Conservation (phyloP, 371 early-diverging fungal species). For the Mortierella polycephala region DNA sequence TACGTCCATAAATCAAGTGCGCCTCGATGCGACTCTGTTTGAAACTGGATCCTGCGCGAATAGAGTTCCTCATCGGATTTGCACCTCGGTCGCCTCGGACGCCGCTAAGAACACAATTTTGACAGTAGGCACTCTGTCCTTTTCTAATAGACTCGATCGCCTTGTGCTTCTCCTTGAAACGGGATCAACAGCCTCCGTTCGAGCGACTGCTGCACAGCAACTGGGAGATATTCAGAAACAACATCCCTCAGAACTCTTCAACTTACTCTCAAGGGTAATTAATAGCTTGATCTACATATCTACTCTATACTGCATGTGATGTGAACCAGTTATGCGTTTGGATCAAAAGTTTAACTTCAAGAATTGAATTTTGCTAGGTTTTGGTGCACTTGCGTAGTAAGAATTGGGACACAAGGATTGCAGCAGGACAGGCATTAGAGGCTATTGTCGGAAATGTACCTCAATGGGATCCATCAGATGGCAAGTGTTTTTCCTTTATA, state of each 20-base stretch:
- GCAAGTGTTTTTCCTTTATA: background rate
- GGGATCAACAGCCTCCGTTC: conserved; percentile 89
- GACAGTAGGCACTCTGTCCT: background rate
- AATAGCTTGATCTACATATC: background rate
- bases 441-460: conserved; percentile 90
- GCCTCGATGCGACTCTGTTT: too few relatives aligned
- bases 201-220: conserved; percentile 94
- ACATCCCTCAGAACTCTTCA: conserved; percentile 92
- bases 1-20: background rate
- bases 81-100: background rate
- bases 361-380: conserved; percentile 60
- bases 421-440: conserved; percentile 92
- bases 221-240: conserved; percentile 95
- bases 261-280: conserved; percentile 82
- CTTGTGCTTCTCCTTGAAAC: conserved; percentile 93
- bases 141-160: conserved; percentile 80
- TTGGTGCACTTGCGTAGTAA: conserved; percentile 87
- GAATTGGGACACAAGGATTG: conserved; percentile 96
- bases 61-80: background rate
- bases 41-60: too few relatives aligned
- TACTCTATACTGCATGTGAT: background rate
- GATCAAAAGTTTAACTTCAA: background rate
- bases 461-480: conserved; percentile 78
- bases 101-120: background rate
- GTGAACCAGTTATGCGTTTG: background rate